Base-by-base conservation (phyloP, 2,329 filamentous ascomycete species). In the Xylaria sp. region DNA sequence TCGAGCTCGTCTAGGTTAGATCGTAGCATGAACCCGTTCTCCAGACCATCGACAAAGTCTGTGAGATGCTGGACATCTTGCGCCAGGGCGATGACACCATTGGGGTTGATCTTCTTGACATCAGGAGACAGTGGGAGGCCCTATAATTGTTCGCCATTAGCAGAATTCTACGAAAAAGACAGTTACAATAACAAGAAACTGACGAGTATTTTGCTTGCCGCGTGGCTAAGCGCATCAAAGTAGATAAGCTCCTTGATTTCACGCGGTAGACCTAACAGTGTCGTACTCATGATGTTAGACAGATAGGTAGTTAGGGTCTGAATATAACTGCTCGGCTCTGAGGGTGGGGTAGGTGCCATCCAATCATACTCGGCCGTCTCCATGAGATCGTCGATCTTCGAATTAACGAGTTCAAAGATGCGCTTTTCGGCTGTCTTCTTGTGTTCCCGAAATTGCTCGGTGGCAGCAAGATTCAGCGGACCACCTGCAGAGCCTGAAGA, bases 211-310 rank as follows among this genome's bases (percentile, higher is more conserved):
- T 92, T 93, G 70, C 92, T 92, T 3, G 93, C 91, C 1, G 96
- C 94, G 80, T 99, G 96, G 64, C 91, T 94, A 43, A 99, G 87
- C 0, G 96, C 96, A 78, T 98, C 96, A 78, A 97, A 98, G 82
- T 99, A 98, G 75, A 99, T 97, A 65, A 98, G 89, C 79, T 97
- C 94, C 79, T 98, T 98, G 81, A 99, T 98, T 76, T 97, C 93
- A 36, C 94, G 90, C 0, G 97, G 96, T n/a, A 99, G 84, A 1
- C 94, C 95, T 1, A 99, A 87, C 5, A 99, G 86, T 0, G 97
- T 97, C 0, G 93, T 96, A 78, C 91, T 94, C 94, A 98, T 98
- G 78, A 98, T 98, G 79, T 97, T 97, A 36, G 92, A 93, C 23
- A 99, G 85, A 79, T 98, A 99, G 13, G 91, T 89, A 0, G 95